Base-by-base conservation (phyloP, 2,329 filamentous ascomycete genomes). In the Botrytis cinerea region DNA sequence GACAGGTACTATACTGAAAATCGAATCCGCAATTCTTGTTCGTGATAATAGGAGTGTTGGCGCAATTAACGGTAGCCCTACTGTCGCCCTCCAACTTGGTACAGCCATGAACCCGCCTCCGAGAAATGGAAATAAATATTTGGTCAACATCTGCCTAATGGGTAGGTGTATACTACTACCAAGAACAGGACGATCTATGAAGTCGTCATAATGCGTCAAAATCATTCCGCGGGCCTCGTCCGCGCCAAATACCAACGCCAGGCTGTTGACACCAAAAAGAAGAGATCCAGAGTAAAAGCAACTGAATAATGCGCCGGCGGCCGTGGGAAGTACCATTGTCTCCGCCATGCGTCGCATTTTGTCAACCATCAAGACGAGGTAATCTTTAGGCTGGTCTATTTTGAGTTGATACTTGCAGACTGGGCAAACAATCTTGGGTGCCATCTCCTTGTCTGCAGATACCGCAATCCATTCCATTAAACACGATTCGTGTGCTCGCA, bases 401-500 rank as follows among this genome's bases (percentile, higher is more conserved):
- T 88, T 85, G 78, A 98, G 97, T 77, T 90, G 87, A 2, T 90
- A 88, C 81, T 97, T 96, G 87, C 96, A 99, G 75, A 97, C 93
- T 3, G 95, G 95, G 81, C 96, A 99, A 71, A 89, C 85, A 76
- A 98, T 89, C 75, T 90, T 90, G 2, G 88, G 88, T 35, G 87
- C 85, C 83, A 98, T 94, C 80, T 94, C 89, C 80, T 97, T 94
- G 20, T 72, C 60, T 67, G 45, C 70, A 40, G 70, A 67, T n/a
- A 67, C 70, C n/a, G 93, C 92, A 28, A 98, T 92, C 95, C 95
- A 99, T 79, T 94, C 92, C 57, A 98, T 86, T 77, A 98, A 87
- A 81, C 95, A 97, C 74, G 90, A 88, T 81, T 98, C 94, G 81
- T 99, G 96, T 1, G 95, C 96, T 73, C 93, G 93, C 57, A 99